These are phyloP conservation scores for Corylus americana DNA, from an alignment of 306 rosid genomes.

Conservation along the genomic window DNA sequence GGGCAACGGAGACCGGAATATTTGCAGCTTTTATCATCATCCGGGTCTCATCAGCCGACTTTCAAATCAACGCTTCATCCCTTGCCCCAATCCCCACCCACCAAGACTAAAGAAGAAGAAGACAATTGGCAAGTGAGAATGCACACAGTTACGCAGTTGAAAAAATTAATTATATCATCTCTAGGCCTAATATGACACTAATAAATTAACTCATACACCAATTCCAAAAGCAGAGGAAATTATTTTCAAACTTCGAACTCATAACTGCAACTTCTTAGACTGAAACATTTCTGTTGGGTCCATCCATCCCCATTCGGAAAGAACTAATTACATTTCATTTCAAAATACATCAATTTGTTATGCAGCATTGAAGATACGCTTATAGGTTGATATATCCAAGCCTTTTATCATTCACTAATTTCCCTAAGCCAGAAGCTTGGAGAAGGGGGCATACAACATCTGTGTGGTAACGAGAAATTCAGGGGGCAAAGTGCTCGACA, in stretches of 20 bases:
- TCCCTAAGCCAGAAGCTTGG: slow-evolving; percentile 21
- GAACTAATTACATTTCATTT: background rate
- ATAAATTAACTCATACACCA: background rate
- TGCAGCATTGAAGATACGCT: slow-evolving; percentile 6
- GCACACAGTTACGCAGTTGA: background rate
- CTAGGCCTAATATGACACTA: background rate
- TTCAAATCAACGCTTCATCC: background rate
- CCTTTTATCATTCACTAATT: background rate
- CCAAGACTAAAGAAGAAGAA: background rate
- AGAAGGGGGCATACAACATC: slow-evolving; percentile 7
- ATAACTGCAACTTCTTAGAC: background rate
- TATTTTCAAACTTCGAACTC: background rate
- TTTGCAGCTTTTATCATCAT: background rate
- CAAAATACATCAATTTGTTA: slow-evolving; percentile 3
- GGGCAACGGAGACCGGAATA: background rate
- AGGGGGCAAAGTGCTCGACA: slow-evolving; percentile 79
- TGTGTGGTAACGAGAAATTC: slow-evolving; percentile 19
- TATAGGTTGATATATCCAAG: background rate
- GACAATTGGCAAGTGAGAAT: background rate
- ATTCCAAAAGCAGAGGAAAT: background rate
- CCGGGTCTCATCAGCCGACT: background rate
- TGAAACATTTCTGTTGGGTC: background rate
- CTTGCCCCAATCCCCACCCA: background rate
- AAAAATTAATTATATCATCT: background rate
- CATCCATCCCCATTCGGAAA: background rate